Percentiles rank a stretch among this genome's conserved stretches.
These are phyloP conservation scores for Fusarium anthophilum DNA, from an alignment of 2,329 filamentous ascomycete genomes.

Conservation along the genomic window DNA sequence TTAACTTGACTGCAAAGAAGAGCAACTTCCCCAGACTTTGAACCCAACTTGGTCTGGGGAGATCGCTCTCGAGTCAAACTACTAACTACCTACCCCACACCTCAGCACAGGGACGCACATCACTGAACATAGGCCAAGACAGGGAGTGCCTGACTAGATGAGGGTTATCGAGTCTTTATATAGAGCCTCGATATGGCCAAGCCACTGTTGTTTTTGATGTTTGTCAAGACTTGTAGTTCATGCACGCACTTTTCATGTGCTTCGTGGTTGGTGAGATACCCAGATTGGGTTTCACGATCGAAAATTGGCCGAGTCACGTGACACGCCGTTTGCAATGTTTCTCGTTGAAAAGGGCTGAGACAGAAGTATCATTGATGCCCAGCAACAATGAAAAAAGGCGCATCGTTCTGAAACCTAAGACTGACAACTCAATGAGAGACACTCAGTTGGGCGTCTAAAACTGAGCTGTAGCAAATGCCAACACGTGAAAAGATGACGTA, in stretches of 20 bases:
- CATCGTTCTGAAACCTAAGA: not conserved
- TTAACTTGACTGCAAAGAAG: not conserved
- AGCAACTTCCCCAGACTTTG: slow-evolving; percentile 31
- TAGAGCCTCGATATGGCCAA: not conserved
- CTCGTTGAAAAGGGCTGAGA: not conserved
- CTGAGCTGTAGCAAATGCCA: not conserved
- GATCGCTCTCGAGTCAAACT: slow-evolving; percentile 11
- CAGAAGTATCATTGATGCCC: slow-evolving; percentile 3
- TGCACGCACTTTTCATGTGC: slow-evolving; percentile 6
- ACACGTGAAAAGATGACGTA: slow-evolving; percentile 31
- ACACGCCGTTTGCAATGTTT: not conserved
- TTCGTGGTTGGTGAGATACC: not conserved
- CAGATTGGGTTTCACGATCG: not conserved
- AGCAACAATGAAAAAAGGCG: not conserved
- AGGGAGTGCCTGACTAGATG: not conserved
- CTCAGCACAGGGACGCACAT: slow-evolving; percentile 22
- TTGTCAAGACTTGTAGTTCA: not conserved
- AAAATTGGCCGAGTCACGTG: not conserved
- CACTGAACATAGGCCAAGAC: not conserved
- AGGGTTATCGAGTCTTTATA: not conserved
- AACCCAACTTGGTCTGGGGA: slow-evolving; percentile 27
- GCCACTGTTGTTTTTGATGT: not conserved
- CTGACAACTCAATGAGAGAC: slow-evolving; percentile 11
- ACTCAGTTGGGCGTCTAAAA: slow-evolving; percentile 19
- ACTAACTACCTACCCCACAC: slow-evolving; percentile 36